Conservation (phyloP, 805 yeast genomes). For the Dipodascus albidus region DNA sequence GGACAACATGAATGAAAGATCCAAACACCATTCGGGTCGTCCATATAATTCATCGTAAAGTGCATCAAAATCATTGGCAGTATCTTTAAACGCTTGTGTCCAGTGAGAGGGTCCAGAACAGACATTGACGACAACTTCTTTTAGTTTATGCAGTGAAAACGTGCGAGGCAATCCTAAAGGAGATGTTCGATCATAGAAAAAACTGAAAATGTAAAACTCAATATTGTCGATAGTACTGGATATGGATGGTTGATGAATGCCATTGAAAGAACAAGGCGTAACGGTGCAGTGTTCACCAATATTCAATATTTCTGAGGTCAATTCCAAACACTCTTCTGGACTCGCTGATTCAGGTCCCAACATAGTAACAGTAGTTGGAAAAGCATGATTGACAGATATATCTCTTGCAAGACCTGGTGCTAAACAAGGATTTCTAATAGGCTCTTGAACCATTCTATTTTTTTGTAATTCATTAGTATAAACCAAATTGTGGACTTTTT, state of each 20-base stretch:
- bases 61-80: slow-evolving; percentile 57
- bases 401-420: slow-evolving; percentile 36
- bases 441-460: slow-evolving; percentile 20
- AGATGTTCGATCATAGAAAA: slow-evolving; percentile 84
- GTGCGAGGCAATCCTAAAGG: slow-evolving; percentile 88
- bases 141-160: slow-evolving; percentile 71
- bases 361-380: slow-evolving; percentile 39
- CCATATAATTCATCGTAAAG: slow-evolving; percentile 51
- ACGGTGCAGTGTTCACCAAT: slow-evolving; percentile 65
- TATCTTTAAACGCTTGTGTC: slow-evolving; percentile 8
- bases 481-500: slow-evolving; percentile 58
- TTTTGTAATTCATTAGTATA: slow-evolving; percentile 31
- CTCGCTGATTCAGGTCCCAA: slow-evolving; percentile 47
- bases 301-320: slow-evolving; percentile 70
- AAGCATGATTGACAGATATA: slow-evolving; percentile 46
- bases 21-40: slow-evolving; percentile 91
- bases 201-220: slow-evolving; percentile 84
- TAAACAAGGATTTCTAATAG: slow-evolving; percentile 8
- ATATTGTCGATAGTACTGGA: slow-evolving; percentile 59
- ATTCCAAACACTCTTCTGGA: slow-evolving; percentile 69
- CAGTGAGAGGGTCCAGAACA: slow-evolving; percentile 68
- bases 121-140: slow-evolving; percentile 67
- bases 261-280: slow-evolving; percentile 88
- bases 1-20: slow-evolving; percentile 79
- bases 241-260: slow-evolving; percentile 89